Evolutionary conservation across 805 yeast species (phyloP), one percentile per base, ranked within the genome.

Genomic region (Metschnikowia similis): DNA sequence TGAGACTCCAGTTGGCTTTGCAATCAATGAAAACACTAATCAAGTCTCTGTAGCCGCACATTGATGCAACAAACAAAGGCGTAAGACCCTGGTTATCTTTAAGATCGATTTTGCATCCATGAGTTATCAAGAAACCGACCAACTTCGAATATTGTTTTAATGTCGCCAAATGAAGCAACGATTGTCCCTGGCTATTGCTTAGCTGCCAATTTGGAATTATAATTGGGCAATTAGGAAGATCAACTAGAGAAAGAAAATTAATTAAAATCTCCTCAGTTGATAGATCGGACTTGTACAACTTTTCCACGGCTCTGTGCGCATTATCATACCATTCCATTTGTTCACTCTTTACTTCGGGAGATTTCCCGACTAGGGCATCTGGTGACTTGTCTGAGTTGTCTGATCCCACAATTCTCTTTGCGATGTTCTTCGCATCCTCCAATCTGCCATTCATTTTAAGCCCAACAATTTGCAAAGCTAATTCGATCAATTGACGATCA

Each of bases 401-500:
- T 46, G 81, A 77, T 10, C 94, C 95, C 48, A 92, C 90, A 56
- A 94, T 89, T 56, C 96, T 76, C 66, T 86, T 85, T 1, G 98
- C 98, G 59, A 94, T 88, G 62, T 89, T 90, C 57, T 88, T 82
- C 1, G 98, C 97, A 67, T 92, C 97, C 63, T 94, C 98, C 50
- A 94, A 72, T 61, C 85, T 85, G 51, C 98, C 99, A 63, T 89
- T 91, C 97, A 92, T 90, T 70, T 92, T 92, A 67, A 91, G 75
- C 1, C 99, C 99, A 37, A 94, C 97, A 59, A 94, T 94, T 64
- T 94, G 98, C 59, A 94, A 75, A 1, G 99, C 99, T 55, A 94
- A 75, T 69, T 94, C 99, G 63, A 92, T 88, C 64, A 94, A 77
- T 67, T 92, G 97, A 56, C 94, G 80, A 67, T 94, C 99, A 8